Base-by-base conservation (phyloP, 768 basidiomycete species). In the Dioszegia hungarica region DNA sequence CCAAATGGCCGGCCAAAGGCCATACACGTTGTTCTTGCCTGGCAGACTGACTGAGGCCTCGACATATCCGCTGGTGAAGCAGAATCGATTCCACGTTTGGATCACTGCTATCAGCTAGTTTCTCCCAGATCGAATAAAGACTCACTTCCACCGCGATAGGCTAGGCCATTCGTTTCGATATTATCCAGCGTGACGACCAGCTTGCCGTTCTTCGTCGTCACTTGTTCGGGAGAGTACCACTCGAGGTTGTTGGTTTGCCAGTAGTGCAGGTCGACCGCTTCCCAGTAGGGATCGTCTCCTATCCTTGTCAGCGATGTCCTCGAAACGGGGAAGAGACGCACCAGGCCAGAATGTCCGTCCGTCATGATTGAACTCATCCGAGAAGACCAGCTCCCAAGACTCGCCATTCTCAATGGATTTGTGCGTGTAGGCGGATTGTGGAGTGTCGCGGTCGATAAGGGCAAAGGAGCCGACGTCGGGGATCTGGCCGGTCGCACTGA, bases 341-440 rank as follows among this genome's bases (percentile, higher is more conserved):
- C 68, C 70, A 36, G 56, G 57, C 36, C 61, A 75, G 45, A 75
- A 75, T 2, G 60, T 66, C 51, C 78, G 50, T 6, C 79, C 92
- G 60, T 79, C 86, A 67, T 54, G 81, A 78, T 84, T 85, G 81
- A 85, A 94, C 74, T 89, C 88, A 74, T 89, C 88, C 44, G 89
- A 91, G 77, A 93, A 98, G 8, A 90, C 86, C 34, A 98, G 82
- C 56, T 87, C 80, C 75, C 90, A 93, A 11, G 80, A 76, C 51
- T 86, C 80, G 1, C 92, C 94, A 64, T 70, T 74, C 56, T 95
- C 90, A 58, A 82, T 85, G 2, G 86, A 88, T 1, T 79, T 82
- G n/a, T 85, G 81, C 33, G 83, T 82, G 58, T 78, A 75, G 12
- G 79, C 87, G 11, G 78, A 76, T 6, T 76, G 46, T 1, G 88